Conservation (phyloP, 2,329 filamentous ascomycete species). For the Pyrenophora graminea region DNA sequence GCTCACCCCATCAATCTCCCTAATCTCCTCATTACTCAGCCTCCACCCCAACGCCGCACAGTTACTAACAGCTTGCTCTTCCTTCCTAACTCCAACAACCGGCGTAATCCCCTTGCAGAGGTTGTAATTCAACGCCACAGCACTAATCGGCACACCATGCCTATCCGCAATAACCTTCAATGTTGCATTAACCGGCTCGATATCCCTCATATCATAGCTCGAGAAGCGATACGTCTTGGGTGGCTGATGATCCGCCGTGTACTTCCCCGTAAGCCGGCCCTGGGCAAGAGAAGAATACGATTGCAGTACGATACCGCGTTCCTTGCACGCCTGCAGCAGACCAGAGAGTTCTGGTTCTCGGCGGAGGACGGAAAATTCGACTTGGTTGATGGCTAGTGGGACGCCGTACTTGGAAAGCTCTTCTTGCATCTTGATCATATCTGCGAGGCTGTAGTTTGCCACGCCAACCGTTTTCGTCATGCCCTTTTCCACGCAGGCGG, state of each 20-base stretch:
- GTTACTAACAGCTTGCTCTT: constrained; percentile 49
- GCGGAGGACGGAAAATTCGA: constrained; percentile 52
- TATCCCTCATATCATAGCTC: constrained; percentile 51
- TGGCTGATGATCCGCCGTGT: constrained; percentile 46
- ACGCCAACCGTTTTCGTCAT: neutral
- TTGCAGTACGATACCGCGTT: constrained; percentile 50
- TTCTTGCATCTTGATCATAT: constrained; percentile 2
- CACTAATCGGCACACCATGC: constrained; percentile 40
- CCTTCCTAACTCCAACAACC: constrained; percentile 49
- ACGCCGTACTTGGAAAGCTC: constrained; percentile 18
- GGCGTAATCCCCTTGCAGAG: constrained; percentile 53
- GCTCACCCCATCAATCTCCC: constrained; percentile 46
- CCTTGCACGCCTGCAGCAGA: constrained; percentile 42
- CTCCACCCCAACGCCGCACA: constrained; percentile 50
- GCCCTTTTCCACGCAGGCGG: constrained; percentile 1
- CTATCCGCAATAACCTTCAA: constrained; percentile 45
- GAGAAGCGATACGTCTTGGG: constrained; percentile 47
- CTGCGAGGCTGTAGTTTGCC: neutral
- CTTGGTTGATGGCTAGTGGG: constrained; percentile 52
- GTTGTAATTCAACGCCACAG: constrained; percentile 52
- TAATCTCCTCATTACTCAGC: constrained; percentile 49
- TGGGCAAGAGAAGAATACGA: constrained; percentile 50
- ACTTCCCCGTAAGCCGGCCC: constrained; percentile 37
- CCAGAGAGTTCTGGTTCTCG: constrained; percentile 49
- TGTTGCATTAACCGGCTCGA: constrained; percentile 46